phyloP scores from a whole-genome alignment of 768 basidiomycete species.

The Leucosporidium yakuticum region DNA sequence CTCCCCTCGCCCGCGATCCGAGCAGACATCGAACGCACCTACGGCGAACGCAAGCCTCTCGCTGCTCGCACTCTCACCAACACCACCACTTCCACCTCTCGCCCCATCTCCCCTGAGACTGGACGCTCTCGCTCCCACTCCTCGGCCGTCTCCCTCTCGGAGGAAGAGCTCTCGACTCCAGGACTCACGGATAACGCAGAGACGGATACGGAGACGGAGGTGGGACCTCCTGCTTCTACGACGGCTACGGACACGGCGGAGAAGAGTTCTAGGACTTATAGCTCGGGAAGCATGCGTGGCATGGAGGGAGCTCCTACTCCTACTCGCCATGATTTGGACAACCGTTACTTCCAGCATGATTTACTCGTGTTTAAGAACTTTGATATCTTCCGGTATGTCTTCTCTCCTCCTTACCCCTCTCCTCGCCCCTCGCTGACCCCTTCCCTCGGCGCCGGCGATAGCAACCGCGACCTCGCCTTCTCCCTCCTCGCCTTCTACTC shows the following conservation, averaged over 20 bases:
- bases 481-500: constrained; percentile 68
- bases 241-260: not conserved
- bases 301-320: not conserved
- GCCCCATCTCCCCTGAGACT: too few species aligned
- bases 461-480: constrained; percentile 78
- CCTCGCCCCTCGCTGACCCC: constrained; percentile 15
- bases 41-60: constrained; percentile 85
- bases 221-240: constrained; percentile 26
- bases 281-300: not conserved
- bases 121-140: not conserved
- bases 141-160: not conserved
- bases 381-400: constrained; percentile 71
- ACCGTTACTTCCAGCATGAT: constrained; percentile 86
- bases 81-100: constrained; percentile 25
- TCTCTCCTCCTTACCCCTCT: constrained; percentile 2
- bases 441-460: constrained; percentile 41
- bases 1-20: too few species aligned
- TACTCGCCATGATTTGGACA: constrained; percentile 73
- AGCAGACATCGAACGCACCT: constrained; percentile 84
- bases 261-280: not conserved
- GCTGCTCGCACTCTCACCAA: constrained; percentile 67
- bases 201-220: constrained; percentile 64
- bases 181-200: constrained; percentile 39
- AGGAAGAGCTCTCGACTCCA: not conserved
- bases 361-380: constrained; percentile 70